Evolutionary conservation across 768 basidiomycete species (phyloP).

Genomic region (Amanita brunnescens): DNA sequence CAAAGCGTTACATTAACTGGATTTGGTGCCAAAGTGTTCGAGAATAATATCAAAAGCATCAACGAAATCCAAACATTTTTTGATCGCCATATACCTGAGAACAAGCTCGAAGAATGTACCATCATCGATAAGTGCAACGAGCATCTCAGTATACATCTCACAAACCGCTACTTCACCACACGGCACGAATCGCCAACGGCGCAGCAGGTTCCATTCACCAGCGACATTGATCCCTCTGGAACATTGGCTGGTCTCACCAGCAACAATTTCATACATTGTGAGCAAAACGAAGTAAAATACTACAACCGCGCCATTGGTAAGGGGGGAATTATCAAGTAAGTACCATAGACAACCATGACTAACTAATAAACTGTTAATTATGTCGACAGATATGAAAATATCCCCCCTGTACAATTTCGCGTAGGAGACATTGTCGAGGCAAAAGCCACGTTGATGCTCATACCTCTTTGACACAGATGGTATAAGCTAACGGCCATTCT

Average conservation of each 20-base stretch:
- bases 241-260: not conserved
- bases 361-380: too few relatives aligned
- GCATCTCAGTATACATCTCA: not conserved
- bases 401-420: too few relatives aligned
- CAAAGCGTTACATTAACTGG: not conserved
- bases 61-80: too few relatives aligned
- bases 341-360: too few relatives aligned
- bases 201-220: not conserved
- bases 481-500: too few relatives aligned
- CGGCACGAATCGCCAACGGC: not conserved
- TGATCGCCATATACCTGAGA: too few relatives aligned
- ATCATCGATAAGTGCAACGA: not conserved
- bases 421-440: too few relatives aligned
- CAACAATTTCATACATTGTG: not conserved
- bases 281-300: not conserved
- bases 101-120: not conserved
- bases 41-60: not conserved
- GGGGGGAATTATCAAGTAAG: not conserved
- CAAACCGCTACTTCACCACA: not conserved
- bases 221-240: not conserved
- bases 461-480: too few relatives aligned
- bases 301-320: not conserved
- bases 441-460: too few relatives aligned
- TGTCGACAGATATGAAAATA: too few relatives aligned
- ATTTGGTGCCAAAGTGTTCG: slow-evolving; percentile 4